Evolutionary conservation across 257 asterid genomes (phyloP).

Genomic region (Solanum pimpinellifolium): DNA sequence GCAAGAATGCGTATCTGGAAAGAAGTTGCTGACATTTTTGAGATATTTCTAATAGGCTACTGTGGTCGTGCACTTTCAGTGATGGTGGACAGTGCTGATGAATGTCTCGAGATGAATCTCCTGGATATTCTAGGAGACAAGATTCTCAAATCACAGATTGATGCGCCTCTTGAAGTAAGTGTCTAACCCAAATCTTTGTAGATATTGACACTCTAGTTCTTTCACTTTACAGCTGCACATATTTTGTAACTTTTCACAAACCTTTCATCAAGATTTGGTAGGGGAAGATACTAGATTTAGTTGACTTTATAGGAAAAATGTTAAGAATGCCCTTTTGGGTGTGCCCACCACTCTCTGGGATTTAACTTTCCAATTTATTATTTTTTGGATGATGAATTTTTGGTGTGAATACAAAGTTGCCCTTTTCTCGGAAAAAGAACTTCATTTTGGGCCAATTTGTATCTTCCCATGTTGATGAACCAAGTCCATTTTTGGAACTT

Average conservation of each 20-base stretch:
- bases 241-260: neutral
- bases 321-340: neutral
- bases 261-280: neutral
- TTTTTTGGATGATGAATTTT: neutral
- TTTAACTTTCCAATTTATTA: neutral
- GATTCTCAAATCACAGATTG: conserved; percentile 57
- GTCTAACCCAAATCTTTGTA: conserved; percentile 2
- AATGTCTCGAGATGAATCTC: conserved; percentile 75
- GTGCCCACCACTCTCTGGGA: neutral
- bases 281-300: neutral
- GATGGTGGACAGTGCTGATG: conserved; percentile 50
- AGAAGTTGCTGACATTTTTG: conserved; percentile 91
- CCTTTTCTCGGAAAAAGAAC: neutral
- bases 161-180: conserved; percentile 76
- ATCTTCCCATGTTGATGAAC: neutral
- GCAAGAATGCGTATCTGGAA: conserved; percentile 81
- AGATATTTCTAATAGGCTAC: conserved; percentile 80
- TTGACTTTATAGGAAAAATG: neutral
- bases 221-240: conserved; percentile 9
- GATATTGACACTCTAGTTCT: neutral
- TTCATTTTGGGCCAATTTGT: neutral
- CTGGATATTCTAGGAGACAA: conserved; percentile 72
- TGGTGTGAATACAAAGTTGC: neutral
- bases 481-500: neutral
- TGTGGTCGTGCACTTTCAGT: conserved; percentile 85